Evolutionary conservation across 352 stramenopile genomes (phyloP).

Genomic region (Pythium rishiriense): DNA sequence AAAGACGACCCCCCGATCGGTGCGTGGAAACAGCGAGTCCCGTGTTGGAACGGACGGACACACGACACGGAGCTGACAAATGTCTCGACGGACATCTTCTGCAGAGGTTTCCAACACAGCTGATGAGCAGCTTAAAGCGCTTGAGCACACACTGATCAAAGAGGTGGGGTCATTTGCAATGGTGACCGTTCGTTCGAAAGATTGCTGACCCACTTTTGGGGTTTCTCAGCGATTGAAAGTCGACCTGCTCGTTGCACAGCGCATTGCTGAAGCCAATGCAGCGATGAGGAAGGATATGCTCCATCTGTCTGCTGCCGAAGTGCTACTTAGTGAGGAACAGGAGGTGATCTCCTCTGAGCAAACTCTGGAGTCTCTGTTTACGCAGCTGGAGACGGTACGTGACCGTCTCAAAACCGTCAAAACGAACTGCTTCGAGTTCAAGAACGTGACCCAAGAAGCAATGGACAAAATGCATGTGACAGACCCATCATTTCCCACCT

Average conservation of each 20-base stretch:
- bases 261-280: constrained; percentile 59
- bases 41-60: too few species aligned
- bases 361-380: constrained; percentile 48
- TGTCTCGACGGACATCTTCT: background rate
- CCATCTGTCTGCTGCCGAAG: constrained; percentile 42
- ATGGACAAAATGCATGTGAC: constrained; percentile 64
- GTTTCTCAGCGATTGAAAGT: constrained; percentile 70
- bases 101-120: background rate
- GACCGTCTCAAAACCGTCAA: constrained; percentile 67
- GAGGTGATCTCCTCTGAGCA: constrained; percentile 36
- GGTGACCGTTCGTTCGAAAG: background rate
- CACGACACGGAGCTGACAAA: background rate
- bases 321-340: constrained; percentile 17
- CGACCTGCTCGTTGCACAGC: constrained; percentile 70
- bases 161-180: constrained; percentile 43
- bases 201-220: too few species aligned
- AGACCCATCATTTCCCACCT: background rate
- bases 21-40: background rate
- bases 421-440: constrained; percentile 68
- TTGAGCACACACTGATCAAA: constrained; percentile 61
- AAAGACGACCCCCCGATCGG: background rate
- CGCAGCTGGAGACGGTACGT: constrained; percentile 45
- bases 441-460: constrained; percentile 44
- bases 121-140: constrained; percentile 35
- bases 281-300: constrained; percentile 69